phyloP scores from a whole-genome alignment of 352 stramenopile species.

The Phytopythium boreale region DNA sequence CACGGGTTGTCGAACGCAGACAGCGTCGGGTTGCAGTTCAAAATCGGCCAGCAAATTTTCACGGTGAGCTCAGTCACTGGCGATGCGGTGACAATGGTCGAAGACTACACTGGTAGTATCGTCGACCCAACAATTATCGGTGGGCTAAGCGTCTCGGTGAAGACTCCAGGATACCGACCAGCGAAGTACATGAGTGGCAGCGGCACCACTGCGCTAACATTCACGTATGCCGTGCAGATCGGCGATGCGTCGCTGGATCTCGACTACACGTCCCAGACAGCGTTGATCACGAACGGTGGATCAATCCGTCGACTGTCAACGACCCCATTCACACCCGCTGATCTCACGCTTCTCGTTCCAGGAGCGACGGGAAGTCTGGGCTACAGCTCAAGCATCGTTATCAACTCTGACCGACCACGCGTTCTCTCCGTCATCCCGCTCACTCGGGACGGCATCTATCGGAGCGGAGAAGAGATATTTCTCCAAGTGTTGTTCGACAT shows the following conservation, averaged over 20 bases:
- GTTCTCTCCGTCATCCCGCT: constrained; percentile 43
- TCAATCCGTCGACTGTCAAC: constrained; percentile 57
- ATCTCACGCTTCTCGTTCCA: constrained; percentile 40
- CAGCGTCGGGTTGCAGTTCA: constrained; percentile 51
- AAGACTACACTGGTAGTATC: constrained; percentile 40
- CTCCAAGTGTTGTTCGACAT: constrained; percentile 51
- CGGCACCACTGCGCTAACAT: constrained; percentile 39
- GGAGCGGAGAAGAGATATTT: constrained; percentile 37
- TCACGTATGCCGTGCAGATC: constrained; percentile 53
- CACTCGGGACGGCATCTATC: constrained; percentile 62
- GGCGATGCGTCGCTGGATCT: constrained; percentile 46
- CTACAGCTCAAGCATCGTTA: constrained; percentile 23
- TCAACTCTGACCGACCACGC: constrained; percentile 46
- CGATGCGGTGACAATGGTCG: constrained; percentile 49
- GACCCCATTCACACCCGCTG: constrained; percentile 43
- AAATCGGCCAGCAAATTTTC: constrained; percentile 44
- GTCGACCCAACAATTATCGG: constrained; percentile 31
- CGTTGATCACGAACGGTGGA: constrained; percentile 45
- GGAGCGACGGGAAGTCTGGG: constrained; percentile 42
- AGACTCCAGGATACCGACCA: constrained; percentile 42
- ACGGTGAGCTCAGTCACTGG: constrained; percentile 42
- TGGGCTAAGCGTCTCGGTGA: constrained; percentile 30
- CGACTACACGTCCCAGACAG: constrained; percentile 42
- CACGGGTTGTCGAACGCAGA: constrained; percentile 36
- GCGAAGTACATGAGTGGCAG: constrained; percentile 50